phyloP scores from a whole-genome alignment of 2,329 filamentous ascomycete genomes.

The Colletotrichum scovillei region DNA sequence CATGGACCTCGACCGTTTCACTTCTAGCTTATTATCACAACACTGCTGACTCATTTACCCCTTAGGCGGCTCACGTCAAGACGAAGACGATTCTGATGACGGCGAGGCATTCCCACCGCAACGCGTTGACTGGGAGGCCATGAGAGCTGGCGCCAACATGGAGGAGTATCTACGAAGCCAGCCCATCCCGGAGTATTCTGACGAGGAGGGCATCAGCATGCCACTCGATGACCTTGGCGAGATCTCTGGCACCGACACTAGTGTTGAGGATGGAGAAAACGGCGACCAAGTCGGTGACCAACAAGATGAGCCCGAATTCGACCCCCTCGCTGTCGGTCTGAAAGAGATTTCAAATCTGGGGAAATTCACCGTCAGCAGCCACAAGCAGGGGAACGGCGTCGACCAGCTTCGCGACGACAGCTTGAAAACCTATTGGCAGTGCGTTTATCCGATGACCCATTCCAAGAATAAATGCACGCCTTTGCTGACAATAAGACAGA shows the following conservation, averaged over 20 bases:
- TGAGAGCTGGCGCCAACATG: conserved; percentile 33
- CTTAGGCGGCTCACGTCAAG: conserved; percentile 23
- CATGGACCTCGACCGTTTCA: conserved; percentile 10
- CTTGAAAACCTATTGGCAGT: conserved; percentile 83
- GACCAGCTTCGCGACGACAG: conserved; percentile 81
- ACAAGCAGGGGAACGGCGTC: conserved; percentile 84
- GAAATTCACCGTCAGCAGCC: conserved; percentile 84
- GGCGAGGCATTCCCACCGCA: conserved; percentile 33
- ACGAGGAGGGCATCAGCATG: conserved; percentile 26
- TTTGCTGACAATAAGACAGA: conserved; percentile 50
- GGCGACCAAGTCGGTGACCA: conserved; percentile 40
- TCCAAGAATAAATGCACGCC: neutral
- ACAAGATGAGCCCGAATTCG: conserved; percentile 55
- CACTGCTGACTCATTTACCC: conserved; percentile 29
- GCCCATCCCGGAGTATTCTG: conserved; percentile 33
- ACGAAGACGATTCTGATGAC: conserved; percentile 31
- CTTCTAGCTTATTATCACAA: neutral
- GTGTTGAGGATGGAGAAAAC: conserved; percentile 45
- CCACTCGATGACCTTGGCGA: conserved; percentile 33
- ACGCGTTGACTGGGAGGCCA: conserved; percentile 32
- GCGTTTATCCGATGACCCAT: conserved; percentile 45
- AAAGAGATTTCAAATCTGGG: conserved; percentile 89
- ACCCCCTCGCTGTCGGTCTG: conserved; percentile 67
- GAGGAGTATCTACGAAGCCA: conserved; percentile 29
- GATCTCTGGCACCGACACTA: conserved; percentile 41